Evolutionary conservation across 2,329 filamentous ascomycete species (phyloP).

Genomic region (Colletotrichum shisoi): DNA sequence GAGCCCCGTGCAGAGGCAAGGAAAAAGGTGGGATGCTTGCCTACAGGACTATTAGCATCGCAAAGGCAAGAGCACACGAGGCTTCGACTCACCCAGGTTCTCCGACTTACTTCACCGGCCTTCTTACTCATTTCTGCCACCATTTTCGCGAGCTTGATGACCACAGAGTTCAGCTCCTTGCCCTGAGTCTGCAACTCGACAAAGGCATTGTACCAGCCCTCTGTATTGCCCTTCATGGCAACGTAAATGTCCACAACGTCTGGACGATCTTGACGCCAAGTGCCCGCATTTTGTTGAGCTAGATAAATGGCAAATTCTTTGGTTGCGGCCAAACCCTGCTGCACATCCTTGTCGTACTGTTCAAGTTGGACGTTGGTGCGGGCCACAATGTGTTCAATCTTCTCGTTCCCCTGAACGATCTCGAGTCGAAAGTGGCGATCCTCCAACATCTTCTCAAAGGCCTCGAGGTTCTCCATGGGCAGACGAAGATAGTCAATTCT

Average conservation of each 20-base stretch:
- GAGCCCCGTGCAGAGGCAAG: slow-evolving; percentile 40
- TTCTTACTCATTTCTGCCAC: slow-evolving; percentile 86
- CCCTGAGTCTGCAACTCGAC: slow-evolving; percentile 77
- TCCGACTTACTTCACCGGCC: slow-evolving; percentile 82
- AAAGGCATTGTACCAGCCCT: slow-evolving; percentile 87
- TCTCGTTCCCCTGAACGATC: slow-evolving; percentile 86
- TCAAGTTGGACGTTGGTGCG: slow-evolving; percentile 79
- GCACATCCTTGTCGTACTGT: slow-evolving; percentile 79
- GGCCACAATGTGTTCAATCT: slow-evolving; percentile 88
- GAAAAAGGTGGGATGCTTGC: slow-evolving; percentile 40
- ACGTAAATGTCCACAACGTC: slow-evolving; percentile 76
- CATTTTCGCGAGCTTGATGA: slow-evolving; percentile 77
- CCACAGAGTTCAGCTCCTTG: slow-evolving; percentile 71
- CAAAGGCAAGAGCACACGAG: background rate
- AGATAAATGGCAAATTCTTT: slow-evolving; percentile 81
- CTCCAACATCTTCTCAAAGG: slow-evolving; percentile 88
- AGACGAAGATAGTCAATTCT: slow-evolving; percentile 81
- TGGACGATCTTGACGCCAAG: slow-evolving; percentile 68
- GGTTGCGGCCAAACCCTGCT: slow-evolving; percentile 78
- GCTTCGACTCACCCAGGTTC: slow-evolving; percentile 70
- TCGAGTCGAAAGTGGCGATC: slow-evolving; percentile 82
- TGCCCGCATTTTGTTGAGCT: slow-evolving; percentile 67
- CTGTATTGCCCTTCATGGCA: slow-evolving; percentile 91
- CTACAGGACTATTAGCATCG: slow-evolving; percentile 24
- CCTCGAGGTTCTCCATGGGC: slow-evolving; percentile 80